phyloP scores from a whole-genome alignment of 2,329 filamentous ascomycete species.

The Penicillium sp. region DNA sequence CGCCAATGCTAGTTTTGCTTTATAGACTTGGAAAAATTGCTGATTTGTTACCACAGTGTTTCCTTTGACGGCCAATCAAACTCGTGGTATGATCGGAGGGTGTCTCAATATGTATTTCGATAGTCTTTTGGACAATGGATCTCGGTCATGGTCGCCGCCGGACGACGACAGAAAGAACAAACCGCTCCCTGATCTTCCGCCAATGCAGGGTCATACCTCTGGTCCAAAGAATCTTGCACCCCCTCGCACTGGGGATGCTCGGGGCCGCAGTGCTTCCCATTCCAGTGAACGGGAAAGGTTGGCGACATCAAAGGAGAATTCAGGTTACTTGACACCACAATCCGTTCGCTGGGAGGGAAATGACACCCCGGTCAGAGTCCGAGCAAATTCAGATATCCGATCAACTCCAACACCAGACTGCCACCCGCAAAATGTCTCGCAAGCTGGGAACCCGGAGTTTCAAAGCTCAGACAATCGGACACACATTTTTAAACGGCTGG shows the following conservation, averaged over 20 bases:
- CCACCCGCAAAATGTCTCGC: conserved; percentile 18
- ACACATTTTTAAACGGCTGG: conserved; percentile 69
- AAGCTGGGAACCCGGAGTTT: conserved; percentile 22
- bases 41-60: conserved; percentile 29
- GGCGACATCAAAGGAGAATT: conserved; percentile 15
- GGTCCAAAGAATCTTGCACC: conserved; percentile 18
- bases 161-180: conserved; percentile 15
- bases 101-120: conserved; percentile 54
- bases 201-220: conserved; percentile 9
- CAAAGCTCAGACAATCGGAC: conserved; percentile 42
- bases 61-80: conserved; percentile 60
- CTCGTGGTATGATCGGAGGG: conserved; percentile 56
- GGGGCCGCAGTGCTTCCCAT: conserved; percentile 29
- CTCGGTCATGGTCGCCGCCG: conserved; percentile 20
- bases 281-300: conserved; percentile 22
- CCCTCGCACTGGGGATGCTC: conserved; percentile 18
- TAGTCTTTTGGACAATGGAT: conserved; percentile 34
- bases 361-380: conserved; percentile 22
- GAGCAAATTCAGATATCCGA: conserved; percentile 33
- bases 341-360: conserved; percentile 17
- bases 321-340: conserved; percentile 19
- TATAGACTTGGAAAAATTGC: not conserved
- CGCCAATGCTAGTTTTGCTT: not conserved
- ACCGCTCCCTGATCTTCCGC: conserved; percentile 14
- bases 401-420: conserved; percentile 21